Evolutionary conservation across 2,329 filamentous ascomycete genomes (phyloP).

Genomic region (Paraphoma chrysanthemicola): DNA sequence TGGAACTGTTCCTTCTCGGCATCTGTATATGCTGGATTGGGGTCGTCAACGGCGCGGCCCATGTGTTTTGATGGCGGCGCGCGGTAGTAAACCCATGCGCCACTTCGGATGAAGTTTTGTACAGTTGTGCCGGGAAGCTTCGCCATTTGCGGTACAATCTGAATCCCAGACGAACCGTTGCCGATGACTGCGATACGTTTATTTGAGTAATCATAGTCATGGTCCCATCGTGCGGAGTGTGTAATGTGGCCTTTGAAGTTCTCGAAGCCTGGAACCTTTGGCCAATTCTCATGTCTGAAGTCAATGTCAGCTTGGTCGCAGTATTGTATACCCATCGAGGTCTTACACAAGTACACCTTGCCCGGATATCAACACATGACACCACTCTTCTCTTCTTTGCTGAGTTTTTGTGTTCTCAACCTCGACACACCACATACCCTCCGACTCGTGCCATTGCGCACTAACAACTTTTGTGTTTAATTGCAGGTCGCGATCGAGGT

Average conservation of each 20-base stretch:
- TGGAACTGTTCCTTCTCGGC: conserved; percentile 23
- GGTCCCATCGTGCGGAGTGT: conserved; percentile 64
- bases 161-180: conserved; percentile 26
- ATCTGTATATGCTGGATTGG: conserved; percentile 25
- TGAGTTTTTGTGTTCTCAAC: conserved; percentile 27
- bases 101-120: conserved; percentile 26
- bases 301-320: conserved; percentile 13
- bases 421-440: conserved; percentile 48
- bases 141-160: conserved; percentile 28
- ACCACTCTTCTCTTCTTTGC: conserved; percentile 18
- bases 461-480: conserved; percentile 44
- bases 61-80: conserved; percentile 28
- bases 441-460: conserved; percentile 44
- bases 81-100: conserved; percentile 29
- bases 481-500: conserved; percentile 40
- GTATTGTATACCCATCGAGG: background rate
- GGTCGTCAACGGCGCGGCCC: conserved; percentile 27
- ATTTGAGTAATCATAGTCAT: conserved; percentile 21
- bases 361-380: conserved; percentile 22
- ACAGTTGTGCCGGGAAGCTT: conserved; percentile 24
- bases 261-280: conserved; percentile 55
- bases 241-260: conserved; percentile 58
- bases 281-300: conserved; percentile 42
- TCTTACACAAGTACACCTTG: conserved; percentile 32
- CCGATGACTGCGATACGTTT: conserved; percentile 31